Evolutionary conservation across 345 rosid species (phyloP).

Genomic region (Salix suchowensis): DNA sequence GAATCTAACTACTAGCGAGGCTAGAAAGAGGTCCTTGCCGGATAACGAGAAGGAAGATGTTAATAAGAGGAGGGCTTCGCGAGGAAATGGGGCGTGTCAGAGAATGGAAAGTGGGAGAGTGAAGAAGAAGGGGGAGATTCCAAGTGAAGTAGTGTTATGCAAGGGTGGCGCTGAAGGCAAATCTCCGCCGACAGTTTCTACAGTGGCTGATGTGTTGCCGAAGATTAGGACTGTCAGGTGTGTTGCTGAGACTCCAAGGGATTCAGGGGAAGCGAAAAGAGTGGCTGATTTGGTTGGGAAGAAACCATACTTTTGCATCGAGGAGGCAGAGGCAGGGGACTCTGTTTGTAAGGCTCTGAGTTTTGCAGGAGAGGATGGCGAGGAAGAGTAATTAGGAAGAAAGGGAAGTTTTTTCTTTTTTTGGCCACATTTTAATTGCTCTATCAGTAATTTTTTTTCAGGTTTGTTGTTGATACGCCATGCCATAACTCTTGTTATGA

Average conservation of each 20-base stretch:
- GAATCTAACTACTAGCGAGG: conserved; percentile 24
- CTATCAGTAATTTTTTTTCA: background rate
- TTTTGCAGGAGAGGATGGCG: conserved; percentile 7
- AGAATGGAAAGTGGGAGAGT: conserved; percentile 39
- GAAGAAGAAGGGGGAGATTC: conserved; percentile 95
- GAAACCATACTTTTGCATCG: conserved; percentile 43
- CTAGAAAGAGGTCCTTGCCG: conserved; percentile 62
- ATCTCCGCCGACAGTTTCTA: conserved; percentile 26
- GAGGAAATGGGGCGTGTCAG: conserved; percentile 26
- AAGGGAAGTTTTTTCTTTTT: background rate
- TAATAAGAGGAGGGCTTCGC: conserved; percentile 59
- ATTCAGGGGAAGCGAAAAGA: conserved; percentile 86
- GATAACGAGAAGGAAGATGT: conserved; percentile 61
- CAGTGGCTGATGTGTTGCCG: conserved; percentile 40
- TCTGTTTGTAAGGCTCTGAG: conserved; percentile 16
- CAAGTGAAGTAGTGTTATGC: conserved; percentile 45
- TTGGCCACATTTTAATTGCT: background rate
- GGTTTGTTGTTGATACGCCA: background rate
- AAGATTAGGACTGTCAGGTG: conserved; percentile 61
- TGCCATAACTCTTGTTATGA: conserved; percentile 14
- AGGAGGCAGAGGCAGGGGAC: conserved; percentile 10
- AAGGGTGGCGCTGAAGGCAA: conserved; percentile 32
- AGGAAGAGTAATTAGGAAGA: background rate
- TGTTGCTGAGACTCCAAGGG: conserved; percentile 64
- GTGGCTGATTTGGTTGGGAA: conserved; percentile 69